Evolutionary conservation across 768 basidiomycete genomes (phyloP).

Genomic region (Chalciporus pseudorubinellus): DNA sequence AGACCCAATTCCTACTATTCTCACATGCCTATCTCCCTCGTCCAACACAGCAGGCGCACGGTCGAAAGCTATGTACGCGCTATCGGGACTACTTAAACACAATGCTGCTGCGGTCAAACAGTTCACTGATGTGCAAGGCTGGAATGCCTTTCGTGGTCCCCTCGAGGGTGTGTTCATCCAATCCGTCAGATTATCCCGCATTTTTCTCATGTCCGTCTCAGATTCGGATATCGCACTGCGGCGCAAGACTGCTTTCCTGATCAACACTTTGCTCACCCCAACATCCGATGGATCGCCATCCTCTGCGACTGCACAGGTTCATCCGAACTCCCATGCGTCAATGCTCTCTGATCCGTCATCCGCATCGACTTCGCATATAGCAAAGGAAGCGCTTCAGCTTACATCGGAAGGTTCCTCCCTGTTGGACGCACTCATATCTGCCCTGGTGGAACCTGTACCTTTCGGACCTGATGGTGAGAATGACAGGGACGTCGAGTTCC

Average conservation of each 20-base stretch:
- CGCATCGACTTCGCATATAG: constrained; percentile 48
- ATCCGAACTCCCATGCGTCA: constrained; percentile 71
- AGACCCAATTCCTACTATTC: constrained; percentile 63
- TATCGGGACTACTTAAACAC: constrained; percentile 80
- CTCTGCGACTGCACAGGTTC: constrained; percentile 40
- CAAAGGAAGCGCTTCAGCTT: constrained; percentile 47
- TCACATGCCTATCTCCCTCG: constrained; percentile 58
- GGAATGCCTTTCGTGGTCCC: constrained; percentile 56
- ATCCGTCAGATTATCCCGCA: background rate
- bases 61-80: constrained; percentile 78
- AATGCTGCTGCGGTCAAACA: constrained; percentile 61
- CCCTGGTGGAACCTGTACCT: constrained; percentile 55
- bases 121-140: constrained; percentile 55
- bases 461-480: constrained; percentile 67
- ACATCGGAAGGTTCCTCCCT: constrained; percentile 36
- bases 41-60: constrained; percentile 52
- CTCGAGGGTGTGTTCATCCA: constrained; percentile 51
- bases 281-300: constrained; percentile 24
- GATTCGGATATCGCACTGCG: constrained; percentile 79
- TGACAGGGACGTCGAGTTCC: constrained; percentile 59
- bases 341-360: constrained; percentile 52
- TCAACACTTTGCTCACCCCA: constrained; percentile 67
- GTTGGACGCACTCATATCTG: constrained; percentile 48
- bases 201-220: constrained; percentile 25
- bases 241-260: constrained; percentile 74